These are phyloP conservation scores for Rhodotorula kratochvilovae DNA, from an alignment of 768 basidiomycete genomes.

Conservation along the genomic window DNA sequence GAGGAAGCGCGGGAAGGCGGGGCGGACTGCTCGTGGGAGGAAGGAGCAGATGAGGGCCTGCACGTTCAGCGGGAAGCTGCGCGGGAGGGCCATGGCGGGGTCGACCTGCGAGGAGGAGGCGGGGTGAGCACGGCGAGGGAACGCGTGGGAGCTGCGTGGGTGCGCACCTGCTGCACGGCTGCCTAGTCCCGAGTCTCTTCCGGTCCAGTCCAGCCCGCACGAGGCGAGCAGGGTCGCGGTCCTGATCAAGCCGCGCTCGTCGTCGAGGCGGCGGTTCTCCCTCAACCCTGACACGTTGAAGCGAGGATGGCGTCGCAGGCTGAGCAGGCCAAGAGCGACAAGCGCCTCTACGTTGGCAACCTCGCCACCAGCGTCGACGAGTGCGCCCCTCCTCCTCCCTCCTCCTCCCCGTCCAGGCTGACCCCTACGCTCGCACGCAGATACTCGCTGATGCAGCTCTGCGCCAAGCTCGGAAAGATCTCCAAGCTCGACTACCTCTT, in stretches of 20 bases:
- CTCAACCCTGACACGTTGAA: too few relatives aligned
- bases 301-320: not conserved
- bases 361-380: slow-evolving; percentile 37
- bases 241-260: too few relatives aligned
- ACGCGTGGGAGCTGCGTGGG: too few relatives aligned
- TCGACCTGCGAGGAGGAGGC: not conserved
- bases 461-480: slow-evolving; percentile 86
- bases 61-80: slow-evolving; percentile 3
- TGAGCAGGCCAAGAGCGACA: slow-evolving; percentile 1
- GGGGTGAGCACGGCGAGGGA: not conserved
- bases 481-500: slow-evolving; percentile 91
- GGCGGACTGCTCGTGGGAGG: not conserved
- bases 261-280: too few relatives aligned
- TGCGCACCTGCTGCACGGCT: too few relatives aligned
- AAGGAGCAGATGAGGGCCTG: not conserved
- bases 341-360: slow-evolving; percentile 41
- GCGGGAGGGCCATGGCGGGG: not conserved
- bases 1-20: too few relatives aligned
- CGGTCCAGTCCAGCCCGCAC: too few relatives aligned
- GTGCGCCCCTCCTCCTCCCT: slow-evolving; percentile 3
- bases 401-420: not conserved
- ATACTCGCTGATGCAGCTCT: slow-evolving; percentile 80
- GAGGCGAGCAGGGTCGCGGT: too few relatives aligned
- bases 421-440: slow-evolving; percentile 49
- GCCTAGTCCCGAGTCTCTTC: too few relatives aligned